A percentile compares a stretch with the other conserved stretches of the same genome.
Evolutionary conservation across 805 yeast genomes (phyloP).

Genomic region (Lachancea sp.): DNA sequence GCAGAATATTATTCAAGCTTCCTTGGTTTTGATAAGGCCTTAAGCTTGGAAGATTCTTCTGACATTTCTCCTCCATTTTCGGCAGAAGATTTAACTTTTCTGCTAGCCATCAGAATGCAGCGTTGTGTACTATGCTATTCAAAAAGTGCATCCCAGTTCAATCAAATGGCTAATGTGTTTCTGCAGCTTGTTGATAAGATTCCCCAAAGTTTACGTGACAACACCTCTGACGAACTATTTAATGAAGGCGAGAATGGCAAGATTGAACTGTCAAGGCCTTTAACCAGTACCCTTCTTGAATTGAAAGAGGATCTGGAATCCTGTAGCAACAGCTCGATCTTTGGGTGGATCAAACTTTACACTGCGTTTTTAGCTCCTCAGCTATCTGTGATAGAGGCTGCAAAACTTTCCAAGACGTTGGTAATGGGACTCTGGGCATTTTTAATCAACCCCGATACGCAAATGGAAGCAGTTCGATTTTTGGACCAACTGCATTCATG

Average conservation of each 20-base stretch:
- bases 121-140: conserved; percentile 24
- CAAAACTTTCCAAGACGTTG: conserved; percentile 19
- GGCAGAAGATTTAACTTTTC: conserved; percentile 40
- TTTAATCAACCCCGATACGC: conserved; percentile 44
- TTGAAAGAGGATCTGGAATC: conserved; percentile 11
- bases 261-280: conserved; percentile 32
- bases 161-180: conserved; percentile 35
- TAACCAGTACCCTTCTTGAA: conserved; percentile 28
- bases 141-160: conserved; percentile 16
- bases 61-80: conserved; percentile 35
- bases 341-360: conserved; percentile 30
- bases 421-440: conserved; percentile 50
- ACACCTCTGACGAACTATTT: background rate
- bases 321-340: conserved; percentile 13
- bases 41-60: conserved; percentile 10
- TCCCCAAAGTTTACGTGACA: conserved; percentile 31
- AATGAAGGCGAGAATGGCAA: background rate
- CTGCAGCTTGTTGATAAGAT: conserved; percentile 38
- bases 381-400: conserved; percentile 22
- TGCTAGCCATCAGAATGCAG: conserved; percentile 34
- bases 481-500: conserved; percentile 56
- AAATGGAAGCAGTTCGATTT: conserved; percentile 63
- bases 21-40: conserved; percentile 14
- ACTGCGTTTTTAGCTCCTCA: conserved; percentile 27
- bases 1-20: conserved; percentile 30